These are phyloP conservation scores for Pichia heedii DNA, from an alignment of 805 yeast genomes.

Conservation along the genomic window DNA sequence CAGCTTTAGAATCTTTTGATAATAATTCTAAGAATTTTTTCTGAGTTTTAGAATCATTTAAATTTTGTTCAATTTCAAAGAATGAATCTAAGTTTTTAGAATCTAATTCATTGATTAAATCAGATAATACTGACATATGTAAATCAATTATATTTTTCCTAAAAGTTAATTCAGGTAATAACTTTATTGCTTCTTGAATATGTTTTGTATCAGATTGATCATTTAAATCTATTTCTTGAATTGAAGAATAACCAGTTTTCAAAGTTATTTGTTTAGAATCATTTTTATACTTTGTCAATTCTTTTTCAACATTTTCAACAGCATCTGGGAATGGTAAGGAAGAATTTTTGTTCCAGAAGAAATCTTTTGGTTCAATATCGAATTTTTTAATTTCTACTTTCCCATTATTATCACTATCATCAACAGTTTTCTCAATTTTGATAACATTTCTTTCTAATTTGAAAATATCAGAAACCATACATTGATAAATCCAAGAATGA, in stretches of 20 bases:
- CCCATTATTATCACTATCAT: slow-evolving; percentile 25
- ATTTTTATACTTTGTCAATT: slow-evolving; percentile 67
- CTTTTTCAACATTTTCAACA: slow-evolving; percentile 92
- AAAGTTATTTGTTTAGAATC: slow-evolving; percentile 83
- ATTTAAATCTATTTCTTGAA: slow-evolving; percentile 67
- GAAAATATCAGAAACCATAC: slow-evolving; percentile 91
- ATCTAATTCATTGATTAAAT: slow-evolving; percentile 73
- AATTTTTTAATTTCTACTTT: slow-evolving; percentile 44
- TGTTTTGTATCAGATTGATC: slow-evolving; percentile 48
- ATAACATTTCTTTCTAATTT: slow-evolving; percentile 76
- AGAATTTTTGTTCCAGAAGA: slow-evolving; percentile 81
- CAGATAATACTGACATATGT: slow-evolving; percentile 93
- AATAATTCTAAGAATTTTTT: slow-evolving; percentile 53
- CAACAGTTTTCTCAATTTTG: slow-evolving; percentile 35
- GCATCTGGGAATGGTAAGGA: slow-evolving; percentile 95
- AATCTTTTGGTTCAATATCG: slow-evolving; percentile 89
- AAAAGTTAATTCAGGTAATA: slow-evolving; percentile 84
- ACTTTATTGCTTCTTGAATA: slow-evolving; percentile 80
- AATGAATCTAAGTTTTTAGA: slow-evolving; percentile 82
- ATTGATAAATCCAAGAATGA: slow-evolving; percentile 97
- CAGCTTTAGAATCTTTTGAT: slow-evolving; percentile 42
- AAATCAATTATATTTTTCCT: slow-evolving; percentile 83
- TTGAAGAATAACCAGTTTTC: slow-evolving; percentile 60
- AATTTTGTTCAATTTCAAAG: slow-evolving; percentile 88
- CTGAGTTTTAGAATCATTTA: slow-evolving; percentile 50